Percentiles rank a stretch among this genome's conserved stretches.
These are phyloP conservation scores for Cercis canadensis DNA, from an alignment of 306 rosid species.

Conservation along the genomic window DNA sequence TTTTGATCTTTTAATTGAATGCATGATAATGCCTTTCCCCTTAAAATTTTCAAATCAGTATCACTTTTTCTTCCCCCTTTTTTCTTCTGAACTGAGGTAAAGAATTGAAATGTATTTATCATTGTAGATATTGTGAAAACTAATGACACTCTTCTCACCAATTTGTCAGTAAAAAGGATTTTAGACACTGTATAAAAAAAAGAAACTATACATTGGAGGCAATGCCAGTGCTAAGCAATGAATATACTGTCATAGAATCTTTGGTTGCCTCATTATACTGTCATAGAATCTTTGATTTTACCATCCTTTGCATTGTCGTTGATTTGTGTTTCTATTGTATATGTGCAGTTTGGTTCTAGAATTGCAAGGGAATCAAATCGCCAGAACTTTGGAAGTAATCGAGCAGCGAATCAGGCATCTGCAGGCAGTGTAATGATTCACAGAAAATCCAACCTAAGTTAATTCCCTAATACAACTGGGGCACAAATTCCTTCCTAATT, in stretches of 20 bases:
- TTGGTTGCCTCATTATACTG: conserved; percentile 10
- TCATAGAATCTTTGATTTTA: background rate
- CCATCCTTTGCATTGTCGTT: conserved; percentile 13
- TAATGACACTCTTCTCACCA: no score
- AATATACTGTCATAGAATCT: no score
- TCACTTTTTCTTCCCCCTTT: no score
- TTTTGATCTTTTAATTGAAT: no score
- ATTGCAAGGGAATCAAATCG: conserved; percentile 93
- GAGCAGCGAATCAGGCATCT: conserved; percentile 95
- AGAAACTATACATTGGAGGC: no score
- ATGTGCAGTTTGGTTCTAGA: conserved; percentile 91
- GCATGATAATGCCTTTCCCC: no score
- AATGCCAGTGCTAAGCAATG: conserved; percentile 5
- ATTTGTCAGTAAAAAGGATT: no score
- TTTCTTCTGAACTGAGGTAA: no score
- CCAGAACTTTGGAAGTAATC: conserved; percentile 87
- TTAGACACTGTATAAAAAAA: no score
- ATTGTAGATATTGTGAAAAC: no score
- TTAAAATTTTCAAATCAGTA: no score
- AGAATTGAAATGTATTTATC: no score
- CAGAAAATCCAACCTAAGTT: conserved; percentile 41
- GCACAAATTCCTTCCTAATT: background rate
- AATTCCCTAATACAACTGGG: conserved; percentile 27
- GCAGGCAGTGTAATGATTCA: conserved; percentile 86
- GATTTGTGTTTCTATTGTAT: conserved; percentile 34